Percentiles rank a stretch among this genome's conserved stretches.
Conservation (phyloP, 306 rosid genomes). For the Erythrophleum fordii region DNA sequence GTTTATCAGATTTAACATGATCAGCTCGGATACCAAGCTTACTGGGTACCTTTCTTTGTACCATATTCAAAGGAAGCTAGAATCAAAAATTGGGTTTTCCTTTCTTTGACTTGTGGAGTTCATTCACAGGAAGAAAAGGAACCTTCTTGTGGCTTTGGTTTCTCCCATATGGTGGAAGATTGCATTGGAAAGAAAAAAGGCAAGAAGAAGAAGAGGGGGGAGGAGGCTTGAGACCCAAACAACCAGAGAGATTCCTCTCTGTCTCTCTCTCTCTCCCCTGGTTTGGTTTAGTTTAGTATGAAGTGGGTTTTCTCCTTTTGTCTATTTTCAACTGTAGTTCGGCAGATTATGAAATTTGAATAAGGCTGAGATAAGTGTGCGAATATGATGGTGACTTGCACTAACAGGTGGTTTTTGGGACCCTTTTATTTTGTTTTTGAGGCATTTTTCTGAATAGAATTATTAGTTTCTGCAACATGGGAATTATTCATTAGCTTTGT, state of each 20-base stretch:
- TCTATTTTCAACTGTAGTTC: constrained; percentile 43
- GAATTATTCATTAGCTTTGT: constrained; percentile 9
- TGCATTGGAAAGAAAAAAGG: constrained; percentile 35
- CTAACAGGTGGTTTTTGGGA: constrained; percentile 44
- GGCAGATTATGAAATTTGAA: constrained; percentile 55
- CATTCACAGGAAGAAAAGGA: constrained; percentile 48
- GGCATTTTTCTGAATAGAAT: constrained; percentile 40
- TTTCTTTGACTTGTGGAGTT: constrained; percentile 48
- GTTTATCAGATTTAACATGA: constrained; percentile 61
- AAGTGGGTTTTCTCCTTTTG: constrained; percentile 45
- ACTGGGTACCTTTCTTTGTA: constrained; percentile 68
- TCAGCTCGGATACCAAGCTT: constrained; percentile 77
- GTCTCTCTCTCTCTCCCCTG: constrained; percentile 30
- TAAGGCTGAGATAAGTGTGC: constrained; percentile 45
- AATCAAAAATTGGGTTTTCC: constrained; percentile 37
- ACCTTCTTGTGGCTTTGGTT: constrained; percentile 38
- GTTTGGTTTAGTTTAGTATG: constrained; percentile 49
- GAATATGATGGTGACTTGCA: constrained; percentile 61
- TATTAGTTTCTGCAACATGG: constrained; percentile 32
- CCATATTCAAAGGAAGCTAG: constrained; percentile 64
- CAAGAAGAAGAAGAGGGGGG: constrained; percentile 28
- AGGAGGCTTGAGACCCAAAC: constrained; percentile 54
- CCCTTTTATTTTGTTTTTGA: constrained; percentile 25
- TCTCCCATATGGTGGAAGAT: constrained; percentile 29
- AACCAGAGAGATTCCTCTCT: constrained; percentile 55